A percentile compares a stretch with the other conserved stretches of the same genome.
These are phyloP conservation scores for Solanum bulbocastanum DNA, from an alignment of 257 asterid genomes.

Conservation along the genomic window DNA sequence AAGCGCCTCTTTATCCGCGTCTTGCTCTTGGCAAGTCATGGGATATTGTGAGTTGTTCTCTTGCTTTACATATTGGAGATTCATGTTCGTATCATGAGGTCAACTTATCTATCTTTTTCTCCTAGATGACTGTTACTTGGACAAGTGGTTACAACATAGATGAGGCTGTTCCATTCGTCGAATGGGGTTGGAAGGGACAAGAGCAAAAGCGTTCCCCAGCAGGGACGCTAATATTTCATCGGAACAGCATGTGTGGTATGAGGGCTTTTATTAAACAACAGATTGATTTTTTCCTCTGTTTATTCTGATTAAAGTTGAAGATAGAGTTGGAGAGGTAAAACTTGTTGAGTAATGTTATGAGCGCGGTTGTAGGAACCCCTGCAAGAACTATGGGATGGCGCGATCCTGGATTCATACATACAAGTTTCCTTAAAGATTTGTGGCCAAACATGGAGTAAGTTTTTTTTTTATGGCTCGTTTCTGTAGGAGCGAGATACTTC, in stretches of 20 bases:
- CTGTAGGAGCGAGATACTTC: background rate
- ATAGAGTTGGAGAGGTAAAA: background rate
- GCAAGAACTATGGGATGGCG: constrained; percentile 97
- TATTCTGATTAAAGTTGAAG: background rate
- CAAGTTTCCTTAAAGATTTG: constrained; percentile 74
- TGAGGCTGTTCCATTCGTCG: constrained; percentile 67
- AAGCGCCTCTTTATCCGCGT: constrained; percentile 89
- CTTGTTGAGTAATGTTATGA: background rate
- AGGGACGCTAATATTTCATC: constrained; percentile 66
- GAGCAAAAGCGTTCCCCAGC: constrained; percentile 39
- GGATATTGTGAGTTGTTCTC: constrained; percentile 57
- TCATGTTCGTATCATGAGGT: background rate
- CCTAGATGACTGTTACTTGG: constrained; percentile 85
- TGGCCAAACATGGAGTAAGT: constrained; percentile 74
- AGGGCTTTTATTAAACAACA: background rate
- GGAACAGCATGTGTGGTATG: constrained; percentile 86
- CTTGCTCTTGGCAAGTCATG: constrained; percentile 93
- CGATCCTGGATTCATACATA: constrained; percentile 89
- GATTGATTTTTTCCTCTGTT: background rate
- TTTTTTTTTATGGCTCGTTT: background rate
- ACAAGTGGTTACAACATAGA: constrained; percentile 73
- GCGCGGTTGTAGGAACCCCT: constrained; percentile 44
- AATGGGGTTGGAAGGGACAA: constrained; percentile 50
- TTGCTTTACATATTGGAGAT: background rate
- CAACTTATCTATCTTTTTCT: background rate